These are phyloP conservation scores for Colletotrichum echinochloae DNA, from an alignment of 2,329 filamentous ascomycete genomes.

Conservation along the genomic window DNA sequence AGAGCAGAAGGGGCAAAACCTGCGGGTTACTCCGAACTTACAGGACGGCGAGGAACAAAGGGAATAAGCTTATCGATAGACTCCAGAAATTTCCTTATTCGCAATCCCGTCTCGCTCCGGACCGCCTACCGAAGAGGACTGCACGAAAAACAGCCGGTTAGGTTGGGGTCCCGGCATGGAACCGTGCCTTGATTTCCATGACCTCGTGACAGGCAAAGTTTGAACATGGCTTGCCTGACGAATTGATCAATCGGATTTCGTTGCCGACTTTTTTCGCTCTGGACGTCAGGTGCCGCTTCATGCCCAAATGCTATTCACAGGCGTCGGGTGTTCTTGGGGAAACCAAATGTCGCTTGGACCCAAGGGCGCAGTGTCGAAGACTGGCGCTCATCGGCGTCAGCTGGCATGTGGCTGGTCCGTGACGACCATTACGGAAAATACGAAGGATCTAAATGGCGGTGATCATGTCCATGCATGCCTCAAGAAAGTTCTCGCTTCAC, in stretches of 20 bases:
- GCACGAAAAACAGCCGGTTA: slow-evolving; percentile 39
- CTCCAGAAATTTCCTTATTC: slow-evolving; percentile 28
- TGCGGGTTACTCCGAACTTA: slow-evolving; percentile 31
- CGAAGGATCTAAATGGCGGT: neutral
- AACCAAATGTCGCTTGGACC: neutral
- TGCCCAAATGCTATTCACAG: neutral
- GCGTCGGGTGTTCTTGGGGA: slow-evolving; percentile 11
- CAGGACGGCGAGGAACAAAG: slow-evolving; percentile 14
- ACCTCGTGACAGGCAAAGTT: slow-evolving; percentile 19
- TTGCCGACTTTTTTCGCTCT: slow-evolving; percentile 5
- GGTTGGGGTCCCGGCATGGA: slow-evolving; percentile 12
- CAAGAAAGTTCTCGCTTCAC: neutral
- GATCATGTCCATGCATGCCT: neutral
- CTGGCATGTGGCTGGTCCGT: too few species aligned
- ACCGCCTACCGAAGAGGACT: slow-evolving; percentile 4
- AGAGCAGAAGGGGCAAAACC: neutral
- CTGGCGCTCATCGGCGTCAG: neutral
- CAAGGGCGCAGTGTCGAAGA: neutral
- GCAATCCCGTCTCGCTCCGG: slow-evolving; percentile 11
- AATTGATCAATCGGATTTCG: slow-evolving; percentile 5
- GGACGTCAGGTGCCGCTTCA: slow-evolving; percentile 23
- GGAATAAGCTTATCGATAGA: slow-evolving; percentile 39
- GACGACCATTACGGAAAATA: neutral
- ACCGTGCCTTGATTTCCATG: slow-evolving; percentile 23
- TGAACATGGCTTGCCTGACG: neutral